Conservation (phyloP, 2,329 filamentous ascomycete genomes). For the Fusarium sp. region DNA sequence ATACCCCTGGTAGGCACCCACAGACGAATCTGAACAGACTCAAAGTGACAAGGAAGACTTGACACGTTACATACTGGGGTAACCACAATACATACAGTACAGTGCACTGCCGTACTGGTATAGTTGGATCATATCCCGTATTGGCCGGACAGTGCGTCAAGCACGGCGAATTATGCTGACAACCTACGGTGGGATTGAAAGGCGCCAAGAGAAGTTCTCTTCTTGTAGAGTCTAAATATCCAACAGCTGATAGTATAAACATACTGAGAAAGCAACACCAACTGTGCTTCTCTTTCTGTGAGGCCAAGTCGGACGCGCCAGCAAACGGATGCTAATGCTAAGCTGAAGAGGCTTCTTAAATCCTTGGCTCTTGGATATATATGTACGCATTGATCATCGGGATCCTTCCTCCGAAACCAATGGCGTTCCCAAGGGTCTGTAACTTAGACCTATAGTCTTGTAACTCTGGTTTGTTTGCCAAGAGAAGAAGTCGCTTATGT, state of each 20-base stretch:
- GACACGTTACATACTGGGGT: constrained; percentile 39
- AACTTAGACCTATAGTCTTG: constrained; percentile 1
- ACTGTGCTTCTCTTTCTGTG: neutral
- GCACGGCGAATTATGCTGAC: constrained; percentile 10
- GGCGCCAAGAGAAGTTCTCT: constrained; percentile 10
- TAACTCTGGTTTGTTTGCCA: neutral
- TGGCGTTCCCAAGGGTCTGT: constrained; percentile 2
- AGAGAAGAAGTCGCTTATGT: neutral
- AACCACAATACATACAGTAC: neutral
- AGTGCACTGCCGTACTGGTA: neutral
- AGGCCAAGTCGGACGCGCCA: neutral
- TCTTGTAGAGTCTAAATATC: neutral
- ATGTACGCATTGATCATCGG: neutral
- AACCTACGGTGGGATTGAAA: neutral
- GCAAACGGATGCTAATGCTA: neutral
- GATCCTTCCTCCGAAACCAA: neutral
- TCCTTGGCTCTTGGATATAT: neutral
- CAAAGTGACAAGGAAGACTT: constrained; percentile 35
- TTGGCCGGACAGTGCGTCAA: constrained; percentile 9
- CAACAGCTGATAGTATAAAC: neutral
- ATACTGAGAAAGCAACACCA: neutral
- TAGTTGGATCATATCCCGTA: constrained; percentile 1
- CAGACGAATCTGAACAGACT: constrained; percentile 33
- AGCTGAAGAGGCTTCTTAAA: neutral
- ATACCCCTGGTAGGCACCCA: constrained; percentile 1